These are phyloP conservation scores for Heteromeles arbutifolia DNA, from an alignment of 306 rosid species.

Conservation along the genomic window DNA sequence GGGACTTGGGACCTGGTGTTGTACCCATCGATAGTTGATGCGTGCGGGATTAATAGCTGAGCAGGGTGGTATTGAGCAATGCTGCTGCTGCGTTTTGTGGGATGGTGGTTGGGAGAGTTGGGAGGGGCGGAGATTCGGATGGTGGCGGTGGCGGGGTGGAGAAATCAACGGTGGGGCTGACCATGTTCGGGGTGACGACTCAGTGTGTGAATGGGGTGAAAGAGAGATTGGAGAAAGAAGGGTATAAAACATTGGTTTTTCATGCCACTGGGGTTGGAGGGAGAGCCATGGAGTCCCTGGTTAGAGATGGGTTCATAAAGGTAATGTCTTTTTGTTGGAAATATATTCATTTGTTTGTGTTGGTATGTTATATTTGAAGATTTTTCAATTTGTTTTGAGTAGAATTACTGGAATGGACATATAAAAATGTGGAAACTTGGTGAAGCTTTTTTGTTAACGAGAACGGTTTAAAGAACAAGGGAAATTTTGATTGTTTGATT, in stretches of 20 bases:
- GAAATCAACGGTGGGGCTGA: slow-evolving; percentile 65
- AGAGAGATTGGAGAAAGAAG: slow-evolving; percentile 64
- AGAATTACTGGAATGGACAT: not conserved
- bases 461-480: not conserved
- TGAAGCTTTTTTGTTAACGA: not conserved
- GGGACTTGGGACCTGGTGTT: slow-evolving; percentile 72
- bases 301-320: slow-evolving; percentile 80
- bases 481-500: not conserved
- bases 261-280: slow-evolving; percentile 98
- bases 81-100: slow-evolving; percentile 89
- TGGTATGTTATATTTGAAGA: not conserved
- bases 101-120: slow-evolving; percentile 69
- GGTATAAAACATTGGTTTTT: slow-evolving; percentile 76
- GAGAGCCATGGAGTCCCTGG: slow-evolving; percentile 88
- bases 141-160: slow-evolving; percentile 11
- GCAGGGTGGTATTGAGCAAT: slow-evolving; percentile 58
- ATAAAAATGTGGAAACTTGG: not conserved
- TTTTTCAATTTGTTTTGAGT: not conserved
- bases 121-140: slow-evolving; percentile 26
- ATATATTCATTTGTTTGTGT: not conserved
- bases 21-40: slow-evolving; percentile 71
- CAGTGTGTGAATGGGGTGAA: slow-evolving; percentile 61
- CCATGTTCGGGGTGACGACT: slow-evolving; percentile 95
- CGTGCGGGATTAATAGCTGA: slow-evolving; percentile 75
- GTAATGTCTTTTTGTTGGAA: slow-evolving; percentile 18